Percentiles rank a stretch among this genome's conserved stretches.
phyloP scores from a whole-genome alignment of 352 stramenopile species.

The Globisporangium camurandrum region DNA sequence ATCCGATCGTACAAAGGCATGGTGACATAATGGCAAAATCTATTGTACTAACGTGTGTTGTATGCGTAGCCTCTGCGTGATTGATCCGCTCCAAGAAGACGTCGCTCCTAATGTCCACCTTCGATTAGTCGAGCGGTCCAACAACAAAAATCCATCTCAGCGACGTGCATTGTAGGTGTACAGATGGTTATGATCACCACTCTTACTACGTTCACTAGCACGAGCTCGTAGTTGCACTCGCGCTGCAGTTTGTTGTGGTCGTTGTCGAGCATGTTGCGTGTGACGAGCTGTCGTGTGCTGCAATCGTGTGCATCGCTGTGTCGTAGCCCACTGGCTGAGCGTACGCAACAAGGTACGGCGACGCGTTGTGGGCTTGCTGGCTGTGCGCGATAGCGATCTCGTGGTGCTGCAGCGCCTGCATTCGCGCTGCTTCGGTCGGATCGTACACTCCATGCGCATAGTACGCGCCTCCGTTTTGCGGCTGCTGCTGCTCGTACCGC shows the following conservation, averaged over 20 bases:
- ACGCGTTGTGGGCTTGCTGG: background rate
- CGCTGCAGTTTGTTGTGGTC: background rate
- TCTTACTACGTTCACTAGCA: background rate
- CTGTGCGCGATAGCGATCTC: background rate
- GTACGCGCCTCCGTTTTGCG: background rate
- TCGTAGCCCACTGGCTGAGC: background rate
- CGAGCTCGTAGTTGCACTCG: background rate
- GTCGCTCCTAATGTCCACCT: background rate
- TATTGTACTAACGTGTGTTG: no score
- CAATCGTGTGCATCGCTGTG: background rate
- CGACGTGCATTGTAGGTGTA: no score
- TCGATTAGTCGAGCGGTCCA: background rate
- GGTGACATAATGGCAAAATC: background rate
- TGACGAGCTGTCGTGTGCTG: background rate
- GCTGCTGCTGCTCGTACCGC: slow-evolving; percentile 2
- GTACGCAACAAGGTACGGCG: slow-evolving; percentile 1
- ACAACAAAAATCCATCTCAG: background rate
- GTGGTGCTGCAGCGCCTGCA: background rate
- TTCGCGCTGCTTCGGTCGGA: background rate
- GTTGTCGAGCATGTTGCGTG: background rate
- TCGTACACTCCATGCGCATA: slow-evolving; percentile 1
- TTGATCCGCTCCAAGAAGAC: no score
- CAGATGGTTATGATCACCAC: background rate
- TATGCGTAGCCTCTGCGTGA: no score
- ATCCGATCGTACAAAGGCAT: background rate